A percentile compares a stretch with the other conserved stretches of the same genome.
Evolutionary conservation across 2,329 filamentous ascomycete genomes (phyloP).

Genomic region (Colletotrichum sp.): DNA sequence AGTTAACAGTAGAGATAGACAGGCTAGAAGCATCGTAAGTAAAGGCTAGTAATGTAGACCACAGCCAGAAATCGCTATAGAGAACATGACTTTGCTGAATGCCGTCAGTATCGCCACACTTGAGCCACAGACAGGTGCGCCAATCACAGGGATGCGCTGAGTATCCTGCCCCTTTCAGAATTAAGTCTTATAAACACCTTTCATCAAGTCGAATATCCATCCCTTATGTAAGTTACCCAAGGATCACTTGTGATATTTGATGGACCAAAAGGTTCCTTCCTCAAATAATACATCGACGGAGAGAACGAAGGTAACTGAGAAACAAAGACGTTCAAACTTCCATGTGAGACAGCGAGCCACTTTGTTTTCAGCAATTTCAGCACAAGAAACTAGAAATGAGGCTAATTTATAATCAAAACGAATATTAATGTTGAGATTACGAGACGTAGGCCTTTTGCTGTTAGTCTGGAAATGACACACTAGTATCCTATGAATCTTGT

Average conservation of each 20-base stretch:
- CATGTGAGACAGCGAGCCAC: not conserved
- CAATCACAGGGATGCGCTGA: too few relatives aligned
- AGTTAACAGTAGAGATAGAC: too few relatives aligned
- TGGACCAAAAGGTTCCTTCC: not conserved
- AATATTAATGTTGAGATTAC: fast-evolving
- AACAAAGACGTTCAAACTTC: too few relatives aligned
- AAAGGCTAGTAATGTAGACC: too few relatives aligned
- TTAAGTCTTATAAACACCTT: not conserved
- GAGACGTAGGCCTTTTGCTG: fast-evolving
- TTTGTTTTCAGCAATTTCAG: fast-evolving
- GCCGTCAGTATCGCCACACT: too few relatives aligned
- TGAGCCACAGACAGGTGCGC: too few relatives aligned
- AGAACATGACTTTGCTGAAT: too few relatives aligned
- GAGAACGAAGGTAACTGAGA: too few relatives aligned
- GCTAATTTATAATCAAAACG: not conserved
- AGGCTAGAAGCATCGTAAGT: too few relatives aligned
- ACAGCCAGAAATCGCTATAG: too few relatives aligned
- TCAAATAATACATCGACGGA: not conserved
- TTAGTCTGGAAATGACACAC: not conserved
- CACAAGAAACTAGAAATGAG: not conserved
- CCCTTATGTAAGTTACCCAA: not conserved
- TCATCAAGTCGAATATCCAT: not conserved
- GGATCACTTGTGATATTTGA: not conserved
- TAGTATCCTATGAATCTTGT: not conserved
- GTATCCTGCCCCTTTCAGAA: not conserved